Evolutionary conservation across 1,139 yeast genomes (phyloP), one percentile per base, ranked within the genome.

Genomic region (Chernovozyma sophiae-reginae): DNA sequence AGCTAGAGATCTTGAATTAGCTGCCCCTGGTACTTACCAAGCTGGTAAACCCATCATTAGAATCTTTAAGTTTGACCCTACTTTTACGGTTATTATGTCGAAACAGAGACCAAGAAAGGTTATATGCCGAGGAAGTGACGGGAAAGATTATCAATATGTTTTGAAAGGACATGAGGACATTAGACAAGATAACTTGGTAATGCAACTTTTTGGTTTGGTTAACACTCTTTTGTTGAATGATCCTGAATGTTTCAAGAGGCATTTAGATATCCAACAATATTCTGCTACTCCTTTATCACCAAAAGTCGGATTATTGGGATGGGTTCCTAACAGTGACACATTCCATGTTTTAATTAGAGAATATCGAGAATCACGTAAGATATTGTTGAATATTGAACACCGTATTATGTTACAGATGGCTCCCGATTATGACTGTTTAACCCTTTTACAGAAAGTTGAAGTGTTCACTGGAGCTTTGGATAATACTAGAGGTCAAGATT

Each of bases 101-200:
- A 94, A 94, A 54, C 99, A 94, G 59, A 76, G 98, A 51, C 99
- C 99, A 3, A 77, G 99, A 54, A 80, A 86, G 48, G 58, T 87
- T 41, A 73, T 81, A 11, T 77, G 89, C 37, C 72, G 73, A 45
- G 98, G 97, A 14, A 84, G 86, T 52, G 97, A 94, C 56, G 98
- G 98, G 43, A 86, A 85, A 51, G 87, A 82, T 29, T 87, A 94
- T 53, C 83, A 76, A 48, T 94, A 80, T 60, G 63, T 70, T 1
- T 68, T 94, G 53, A 94, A 94, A 63, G 98, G 97, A 1, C 98
- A 94, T 55, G 99, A 94, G 62, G 99, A 94, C 71, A 87, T 92
- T 41, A 78, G 99, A 53, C 99, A 94, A 58, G 99, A 94, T 65
- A 87, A 89, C 53, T 72, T 94, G 57, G 99, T 92, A 23, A 94